Evolutionary conservation across 345 rosid genomes (phyloP).

Genomic region (Eucalyptus microcorys): DNA sequence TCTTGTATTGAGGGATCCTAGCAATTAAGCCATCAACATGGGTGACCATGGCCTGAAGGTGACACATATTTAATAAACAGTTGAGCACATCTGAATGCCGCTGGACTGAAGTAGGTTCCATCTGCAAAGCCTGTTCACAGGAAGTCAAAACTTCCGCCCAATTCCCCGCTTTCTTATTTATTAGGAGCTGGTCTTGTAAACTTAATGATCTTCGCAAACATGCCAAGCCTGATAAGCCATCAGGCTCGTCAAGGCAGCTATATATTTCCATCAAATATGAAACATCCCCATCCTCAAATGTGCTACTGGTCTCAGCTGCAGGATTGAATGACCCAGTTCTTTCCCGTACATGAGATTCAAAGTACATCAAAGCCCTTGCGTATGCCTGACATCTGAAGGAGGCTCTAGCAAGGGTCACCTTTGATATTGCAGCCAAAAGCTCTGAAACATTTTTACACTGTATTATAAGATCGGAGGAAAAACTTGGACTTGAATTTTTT

Average conservation of each 20-base stretch:
- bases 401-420: constrained; percentile 84
- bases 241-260: constrained; percentile 89
- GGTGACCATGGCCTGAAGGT: constrained; percentile 97
- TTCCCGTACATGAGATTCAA: constrained; percentile 80
- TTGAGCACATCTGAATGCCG: constrained; percentile 93
- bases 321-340: constrained; percentile 93
- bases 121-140: constrained; percentile 95
- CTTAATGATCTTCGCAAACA: constrained; percentile 69
- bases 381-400: constrained; percentile 90
- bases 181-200: constrained; percentile 82
- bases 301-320: constrained; percentile 76
- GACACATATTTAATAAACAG: constrained; percentile 91
- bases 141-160: constrained; percentile 93
- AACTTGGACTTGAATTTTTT: constrained; percentile 38
- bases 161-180: constrained; percentile 84
- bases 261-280: constrained; percentile 92
- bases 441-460: constrained; percentile 85
- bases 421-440: constrained; percentile 78
- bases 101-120: constrained; percentile 84
- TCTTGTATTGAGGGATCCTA: constrained; percentile 77
- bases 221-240: constrained; percentile 88
- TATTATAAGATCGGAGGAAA: constrained; percentile 37
- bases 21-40: constrained; percentile 92
- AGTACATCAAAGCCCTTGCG: constrained; percentile 95
- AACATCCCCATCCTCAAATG: constrained; percentile 84